phyloP scores from a whole-genome alignment of 2,329 filamentous ascomycete genomes.

The Botryosphaeria dothidea region DNA sequence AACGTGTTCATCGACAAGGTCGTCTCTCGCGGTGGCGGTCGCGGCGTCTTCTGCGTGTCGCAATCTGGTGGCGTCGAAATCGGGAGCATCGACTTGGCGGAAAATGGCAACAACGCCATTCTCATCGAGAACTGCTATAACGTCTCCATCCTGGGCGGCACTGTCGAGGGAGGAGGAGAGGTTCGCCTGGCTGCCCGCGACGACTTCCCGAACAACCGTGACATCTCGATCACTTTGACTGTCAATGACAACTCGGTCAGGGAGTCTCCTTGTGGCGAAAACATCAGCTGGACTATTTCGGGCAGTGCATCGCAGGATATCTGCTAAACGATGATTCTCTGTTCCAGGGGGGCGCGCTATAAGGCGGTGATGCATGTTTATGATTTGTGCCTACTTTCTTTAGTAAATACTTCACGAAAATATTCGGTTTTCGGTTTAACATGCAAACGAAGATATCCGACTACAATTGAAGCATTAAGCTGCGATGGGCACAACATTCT shows the following conservation, averaged over 20 bases:
- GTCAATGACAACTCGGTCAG: slow-evolving; percentile 55
- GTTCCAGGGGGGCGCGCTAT: no score
- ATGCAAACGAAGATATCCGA: no score
- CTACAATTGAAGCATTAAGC: no score
- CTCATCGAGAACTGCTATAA: slow-evolving; percentile 64
- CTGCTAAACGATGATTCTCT: slow-evolving; percentile 41
- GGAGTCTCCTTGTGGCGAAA: slow-evolving; percentile 57
- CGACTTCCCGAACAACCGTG: slow-evolving; percentile 57
- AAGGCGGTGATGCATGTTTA: no score
- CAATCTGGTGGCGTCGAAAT: slow-evolving; percentile 57
- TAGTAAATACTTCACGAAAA: no score
- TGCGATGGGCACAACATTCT: no score
- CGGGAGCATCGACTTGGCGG: slow-evolving; percentile 49
- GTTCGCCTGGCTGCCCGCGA: slow-evolving; percentile 54
- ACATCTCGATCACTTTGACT: slow-evolving; percentile 51
- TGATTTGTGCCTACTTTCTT: no score
- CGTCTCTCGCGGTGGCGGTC: slow-evolving; percentile 57
- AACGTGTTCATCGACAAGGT: slow-evolving; percentile 58
- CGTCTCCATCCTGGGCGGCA: slow-evolving; percentile 52
- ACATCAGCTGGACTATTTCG: slow-evolving; percentile 52
- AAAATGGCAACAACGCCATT: slow-evolving; percentile 58
- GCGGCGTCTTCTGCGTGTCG: slow-evolving; percentile 60
- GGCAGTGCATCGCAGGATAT: slow-evolving; percentile 47
- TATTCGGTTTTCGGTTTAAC: no score
- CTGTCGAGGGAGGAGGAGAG: slow-evolving; percentile 57